Evolutionary conservation across 176 grass and related monocot genomes (phyloP).

Genomic region (Leersia perrieri): DNA sequence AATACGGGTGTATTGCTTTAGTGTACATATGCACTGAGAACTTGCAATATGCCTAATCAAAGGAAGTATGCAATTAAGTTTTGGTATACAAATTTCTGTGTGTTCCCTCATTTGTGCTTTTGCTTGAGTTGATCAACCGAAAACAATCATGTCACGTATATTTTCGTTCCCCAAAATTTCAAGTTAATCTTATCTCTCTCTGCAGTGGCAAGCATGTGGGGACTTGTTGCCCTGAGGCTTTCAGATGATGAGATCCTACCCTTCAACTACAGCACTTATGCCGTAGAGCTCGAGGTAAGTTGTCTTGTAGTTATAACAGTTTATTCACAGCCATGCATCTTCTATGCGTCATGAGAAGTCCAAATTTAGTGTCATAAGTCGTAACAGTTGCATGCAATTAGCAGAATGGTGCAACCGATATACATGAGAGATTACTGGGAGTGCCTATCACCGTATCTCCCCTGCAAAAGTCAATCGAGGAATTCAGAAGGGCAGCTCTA

Average conservation of each 20-base stretch:
- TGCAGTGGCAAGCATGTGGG: conserved; percentile 81
- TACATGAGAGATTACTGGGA: conserved; percentile 41
- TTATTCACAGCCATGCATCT: not conserved
- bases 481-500: conserved; percentile 54
- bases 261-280: conserved; percentile 78
- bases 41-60: not conserved
- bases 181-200: conserved; percentile 12
- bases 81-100: not conserved
- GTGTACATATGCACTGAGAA: not conserved
- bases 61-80: not conserved
- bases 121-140: not conserved
- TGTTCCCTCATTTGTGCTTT: not conserved
- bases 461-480: conserved; percentile 67
- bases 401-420: conserved; percentile 39
- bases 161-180: not conserved
- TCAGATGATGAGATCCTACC: no score
- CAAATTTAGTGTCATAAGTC: conserved; percentile 11
- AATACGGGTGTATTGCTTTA: not conserved
- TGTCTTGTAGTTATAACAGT: not conserved
- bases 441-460: conserved; percentile 64
- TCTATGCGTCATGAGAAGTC: conserved; percentile 1
- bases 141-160: not conserved
- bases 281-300: conserved; percentile 64
- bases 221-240: no score
- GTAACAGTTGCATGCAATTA: conserved; percentile 14